Evolutionary conservation across 345 rosid genomes (phyloP).

Genomic region (Acer yangbiense): DNA sequence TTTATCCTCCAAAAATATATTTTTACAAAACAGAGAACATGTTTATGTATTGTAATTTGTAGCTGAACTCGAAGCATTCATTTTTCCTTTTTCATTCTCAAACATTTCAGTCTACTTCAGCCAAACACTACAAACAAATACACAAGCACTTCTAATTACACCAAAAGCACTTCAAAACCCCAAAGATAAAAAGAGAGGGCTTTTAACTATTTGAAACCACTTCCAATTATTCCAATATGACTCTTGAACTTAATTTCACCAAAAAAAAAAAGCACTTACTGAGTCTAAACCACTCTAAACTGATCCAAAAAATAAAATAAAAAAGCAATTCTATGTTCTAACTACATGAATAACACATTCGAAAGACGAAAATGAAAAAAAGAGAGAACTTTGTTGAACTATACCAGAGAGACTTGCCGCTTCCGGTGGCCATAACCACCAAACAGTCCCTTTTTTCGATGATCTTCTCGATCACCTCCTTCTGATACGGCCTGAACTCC

Average conservation of each 20-base stretch:
- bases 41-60: no score
- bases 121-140: no score
- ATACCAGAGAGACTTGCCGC: slow-evolving; percentile 58
- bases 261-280: neutral
- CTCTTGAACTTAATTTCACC: neutral
- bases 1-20: no score
- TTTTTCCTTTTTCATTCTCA: neutral
- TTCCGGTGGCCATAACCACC: slow-evolving; percentile 58
- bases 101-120: neutral
- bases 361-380: neutral
- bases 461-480: slow-evolving; percentile 42
- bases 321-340: neutral
- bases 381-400: neutral
- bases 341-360: neutral
- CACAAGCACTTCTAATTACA: neutral
- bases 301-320: neutral
- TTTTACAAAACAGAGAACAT: no score
- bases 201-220: neutral
- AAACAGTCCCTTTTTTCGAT: slow-evolving; percentile 38
- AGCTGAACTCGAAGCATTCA: neutral
- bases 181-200: neutral
- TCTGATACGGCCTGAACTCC: slow-evolving; percentile 43
- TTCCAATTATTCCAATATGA: neutral
- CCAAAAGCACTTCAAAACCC: neutral
- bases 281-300: neutral